Percentiles rank a stretch among this genome's conserved stretches.
Evolutionary conservation across 495 filamentous ascomycete species (phyloP).

Genomic region (Aspergillus panamensis): DNA sequence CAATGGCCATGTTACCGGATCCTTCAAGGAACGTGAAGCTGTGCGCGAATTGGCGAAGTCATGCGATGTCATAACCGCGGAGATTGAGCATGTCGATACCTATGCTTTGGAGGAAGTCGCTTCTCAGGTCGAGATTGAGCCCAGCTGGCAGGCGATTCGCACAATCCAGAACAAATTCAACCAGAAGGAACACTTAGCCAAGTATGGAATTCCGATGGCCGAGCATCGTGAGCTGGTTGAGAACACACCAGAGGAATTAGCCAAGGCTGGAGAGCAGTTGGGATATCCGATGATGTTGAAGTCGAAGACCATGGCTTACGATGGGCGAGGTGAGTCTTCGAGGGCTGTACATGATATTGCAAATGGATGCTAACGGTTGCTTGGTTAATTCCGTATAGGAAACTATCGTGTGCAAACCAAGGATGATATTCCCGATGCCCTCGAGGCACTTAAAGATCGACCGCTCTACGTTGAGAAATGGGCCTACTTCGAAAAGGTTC

Average conservation of each 20-base stretch:
- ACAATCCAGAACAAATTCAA: constrained; percentile 95
- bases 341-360: neutral
- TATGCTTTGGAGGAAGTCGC: constrained; percentile 83
- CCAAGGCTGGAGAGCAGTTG: constrained; percentile 58
- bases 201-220: constrained; percentile 66
- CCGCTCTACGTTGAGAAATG: constrained; percentile 89
- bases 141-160: constrained; percentile 82
- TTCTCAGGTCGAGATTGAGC: constrained; percentile 64
- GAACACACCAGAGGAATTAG: constrained; percentile 54
- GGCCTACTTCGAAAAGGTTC: constrained; percentile 70
- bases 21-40: constrained; percentile 73
- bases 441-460: constrained; percentile 64
- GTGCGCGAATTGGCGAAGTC: constrained; percentile 71
- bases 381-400: constrained; percentile 32
- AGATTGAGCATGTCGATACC: constrained; percentile 97
- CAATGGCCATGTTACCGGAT: constrained; percentile 71
- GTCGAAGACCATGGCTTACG: constrained; percentile 87
- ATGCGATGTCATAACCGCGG: constrained; percentile 88
- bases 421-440: constrained; percentile 64
- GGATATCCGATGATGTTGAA: constrained; percentile 96
- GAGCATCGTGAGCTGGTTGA: constrained; percentile 59
- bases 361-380: neutral
- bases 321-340: constrained; percentile 62
- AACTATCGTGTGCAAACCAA: constrained; percentile 73
- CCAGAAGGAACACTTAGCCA: constrained; percentile 78